A percentile compares a stretch with the other conserved stretches of the same genome.
phyloP scores from a whole-genome alignment of 495 filamentous ascomycete genomes.

The Talaromyces thailandensis region DNA sequence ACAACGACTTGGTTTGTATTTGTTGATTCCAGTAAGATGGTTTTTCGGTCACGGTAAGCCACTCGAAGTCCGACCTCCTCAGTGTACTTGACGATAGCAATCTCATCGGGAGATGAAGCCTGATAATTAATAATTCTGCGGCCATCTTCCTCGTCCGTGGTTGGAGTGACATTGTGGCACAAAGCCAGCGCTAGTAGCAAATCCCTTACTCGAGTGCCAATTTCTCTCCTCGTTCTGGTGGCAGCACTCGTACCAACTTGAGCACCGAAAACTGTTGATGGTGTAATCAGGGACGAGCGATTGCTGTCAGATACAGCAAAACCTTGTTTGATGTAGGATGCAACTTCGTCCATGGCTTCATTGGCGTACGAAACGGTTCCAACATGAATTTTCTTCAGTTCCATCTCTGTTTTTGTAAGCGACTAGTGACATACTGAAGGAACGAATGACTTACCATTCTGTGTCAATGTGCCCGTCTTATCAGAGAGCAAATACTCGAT shows the following conservation, averaged over 20 bases:
- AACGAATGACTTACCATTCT: slow-evolving; percentile 52
- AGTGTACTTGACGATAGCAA: slow-evolving; percentile 94
- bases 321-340: slow-evolving; percentile 72
- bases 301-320: slow-evolving; percentile 44
- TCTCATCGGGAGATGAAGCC: slow-evolving; percentile 94
- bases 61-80: slow-evolving; percentile 86
- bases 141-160: slow-evolving; percentile 72
- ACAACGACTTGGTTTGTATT: slow-evolving; percentile 69
- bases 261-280: slow-evolving; percentile 56
- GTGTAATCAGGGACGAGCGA: slow-evolving; percentile 51
- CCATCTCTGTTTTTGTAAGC: slow-evolving; percentile 60
- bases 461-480: slow-evolving; percentile 94
- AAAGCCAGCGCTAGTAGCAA: slow-evolving; percentile 84
- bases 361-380: slow-evolving; percentile 97
- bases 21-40: slow-evolving; percentile 72
- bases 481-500: slow-evolving; percentile 96
- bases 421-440: neutral
- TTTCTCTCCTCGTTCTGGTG: slow-evolving; percentile 81
- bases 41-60: slow-evolving; percentile 75
- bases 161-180: slow-evolving; percentile 97
- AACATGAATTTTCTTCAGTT: slow-evolving; percentile 96
- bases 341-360: slow-evolving; percentile 96
- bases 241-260: slow-evolving; percentile 49
- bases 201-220: slow-evolving; percentile 85
- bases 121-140: slow-evolving; percentile 78